Evolutionary conservation across 805 yeast genomes (phyloP).

Genomic region (Zygosaccharomyces bisporus): DNA sequence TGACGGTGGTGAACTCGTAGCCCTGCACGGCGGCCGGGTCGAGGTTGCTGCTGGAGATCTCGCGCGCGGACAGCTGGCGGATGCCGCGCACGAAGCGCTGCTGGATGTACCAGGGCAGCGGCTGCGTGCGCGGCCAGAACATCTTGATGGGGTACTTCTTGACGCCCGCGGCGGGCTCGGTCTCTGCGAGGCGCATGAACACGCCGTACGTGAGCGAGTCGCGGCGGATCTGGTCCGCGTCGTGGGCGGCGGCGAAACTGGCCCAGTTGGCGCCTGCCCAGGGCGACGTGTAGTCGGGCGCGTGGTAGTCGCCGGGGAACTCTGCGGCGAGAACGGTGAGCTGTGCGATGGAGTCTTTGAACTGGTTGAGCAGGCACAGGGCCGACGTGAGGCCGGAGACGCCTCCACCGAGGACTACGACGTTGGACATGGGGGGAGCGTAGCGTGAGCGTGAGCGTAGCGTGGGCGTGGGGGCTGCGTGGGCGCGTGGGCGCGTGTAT

Average conservation of each 20-base stretch:
- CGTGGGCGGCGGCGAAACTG: conserved; percentile 48
- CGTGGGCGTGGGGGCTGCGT: no score
- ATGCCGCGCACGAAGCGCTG: conserved; percentile 41
- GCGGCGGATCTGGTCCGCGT: conserved; percentile 37
- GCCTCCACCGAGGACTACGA: conserved; percentile 41
- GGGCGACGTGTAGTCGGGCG: conserved; percentile 55
- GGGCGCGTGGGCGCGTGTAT: no score
- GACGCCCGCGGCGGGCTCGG: conserved; percentile 50
- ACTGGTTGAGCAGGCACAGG: conserved; percentile 38
- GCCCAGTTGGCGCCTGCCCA: conserved; percentile 74
- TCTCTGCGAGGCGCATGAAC: conserved; percentile 44
- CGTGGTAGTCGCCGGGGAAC: conserved; percentile 55
- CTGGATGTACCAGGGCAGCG: conserved; percentile 48
- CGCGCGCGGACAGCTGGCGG: conserved; percentile 33
- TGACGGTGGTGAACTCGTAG: conserved; percentile 48
- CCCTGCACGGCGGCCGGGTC: conserved; percentile 42
- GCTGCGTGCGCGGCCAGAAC: conserved; percentile 20
- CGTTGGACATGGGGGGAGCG: conserved; percentile 14
- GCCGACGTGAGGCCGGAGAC: conserved; percentile 57
- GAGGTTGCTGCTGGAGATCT: conserved; percentile 30
- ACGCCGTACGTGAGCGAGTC: conserved; percentile 50
- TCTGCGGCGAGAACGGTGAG: conserved; percentile 44
- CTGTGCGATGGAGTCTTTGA: conserved; percentile 31
- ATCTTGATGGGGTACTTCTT: conserved; percentile 23
- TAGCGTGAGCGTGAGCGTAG: no score